Conservation (phyloP, 2,329 filamentous ascomycete genomes). For the Falciphora oryzae region DNA sequence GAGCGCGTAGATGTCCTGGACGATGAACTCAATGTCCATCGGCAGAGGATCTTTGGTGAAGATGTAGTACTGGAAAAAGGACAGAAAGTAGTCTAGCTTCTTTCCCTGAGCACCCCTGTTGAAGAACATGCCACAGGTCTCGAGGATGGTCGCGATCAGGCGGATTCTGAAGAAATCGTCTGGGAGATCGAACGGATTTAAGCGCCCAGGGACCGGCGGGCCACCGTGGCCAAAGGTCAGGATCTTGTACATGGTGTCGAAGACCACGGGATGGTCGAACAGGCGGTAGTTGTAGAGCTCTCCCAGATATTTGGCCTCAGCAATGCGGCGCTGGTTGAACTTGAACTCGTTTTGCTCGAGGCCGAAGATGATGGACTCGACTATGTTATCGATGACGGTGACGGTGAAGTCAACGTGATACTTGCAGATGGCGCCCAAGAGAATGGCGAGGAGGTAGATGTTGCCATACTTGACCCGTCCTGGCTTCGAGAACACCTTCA, state of each 20-base stretch:
- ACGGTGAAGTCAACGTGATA: slow-evolving; percentile 91
- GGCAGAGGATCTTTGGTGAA: slow-evolving; percentile 83
- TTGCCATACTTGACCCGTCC: slow-evolving; percentile 98
- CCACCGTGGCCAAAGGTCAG: slow-evolving; percentile 89
- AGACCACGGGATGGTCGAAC: slow-evolving; percentile 91
- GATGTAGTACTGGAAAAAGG: slow-evolving; percentile 96
- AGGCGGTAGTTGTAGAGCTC: slow-evolving; percentile 98
- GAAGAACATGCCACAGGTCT: slow-evolving; percentile 95
- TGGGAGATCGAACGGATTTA: slow-evolving; percentile 75
- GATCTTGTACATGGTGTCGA: slow-evolving; percentile 91
- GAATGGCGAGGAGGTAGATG: slow-evolving; percentile 85
- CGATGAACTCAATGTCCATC: slow-evolving; percentile 95
- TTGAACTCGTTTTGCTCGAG: slow-evolving; percentile 97
- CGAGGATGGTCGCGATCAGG: slow-evolving; percentile 79
- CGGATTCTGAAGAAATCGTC: slow-evolving; percentile 97
- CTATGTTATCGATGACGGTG: slow-evolving; percentile 81
- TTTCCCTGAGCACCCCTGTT: slow-evolving; percentile 90
- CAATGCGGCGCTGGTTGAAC: slow-evolving; percentile 89
- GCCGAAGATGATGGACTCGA: slow-evolving; percentile 83
- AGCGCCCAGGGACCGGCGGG: slow-evolving; percentile 69
- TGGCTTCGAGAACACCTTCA: slow-evolving; percentile 92
- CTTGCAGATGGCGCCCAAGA: slow-evolving; percentile 80
- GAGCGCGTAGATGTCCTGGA: slow-evolving; percentile 84
- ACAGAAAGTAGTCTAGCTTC: slow-evolving; percentile 95
- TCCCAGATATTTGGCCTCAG: slow-evolving; percentile 92